These are phyloP conservation scores for Elongisporangium undulatum DNA, from an alignment of 352 stramenopile genomes.

Conservation along the genomic window DNA sequence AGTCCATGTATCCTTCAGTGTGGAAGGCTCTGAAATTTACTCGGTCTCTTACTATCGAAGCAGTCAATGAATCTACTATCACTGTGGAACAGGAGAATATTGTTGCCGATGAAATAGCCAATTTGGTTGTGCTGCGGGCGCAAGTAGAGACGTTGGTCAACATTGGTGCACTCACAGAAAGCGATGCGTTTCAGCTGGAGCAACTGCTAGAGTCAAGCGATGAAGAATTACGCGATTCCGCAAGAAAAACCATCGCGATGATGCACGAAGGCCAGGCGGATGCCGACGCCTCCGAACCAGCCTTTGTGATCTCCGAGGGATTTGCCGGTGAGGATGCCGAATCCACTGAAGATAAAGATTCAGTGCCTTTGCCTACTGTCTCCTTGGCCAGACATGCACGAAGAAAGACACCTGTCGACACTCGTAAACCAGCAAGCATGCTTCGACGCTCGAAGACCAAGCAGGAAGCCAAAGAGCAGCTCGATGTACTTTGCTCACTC, in stretches of 20 bases:
- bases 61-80: neutral
- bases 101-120: slow-evolving; percentile 2
- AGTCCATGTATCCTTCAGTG: slow-evolving; percentile 36
- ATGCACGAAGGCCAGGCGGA: slow-evolving; percentile 58
- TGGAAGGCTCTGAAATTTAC: slow-evolving; percentile 16
- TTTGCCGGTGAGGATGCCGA: slow-evolving; percentile 25
- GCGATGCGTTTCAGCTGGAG: slow-evolving; percentile 70
- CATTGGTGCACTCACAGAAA: slow-evolving; percentile 45
- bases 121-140: slow-evolving; percentile 45
- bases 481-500: slow-evolving; percentile 80
- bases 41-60: neutral
- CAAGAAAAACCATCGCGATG: slow-evolving; percentile 50
- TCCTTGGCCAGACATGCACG: slow-evolving; percentile 10
- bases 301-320: slow-evolving; percentile 27
- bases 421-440: slow-evolving; percentile 1
- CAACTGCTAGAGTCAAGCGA: slow-evolving; percentile 58
- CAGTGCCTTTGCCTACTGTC: slow-evolving; percentile 1
- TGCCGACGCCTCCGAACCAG: slow-evolving; percentile 8
- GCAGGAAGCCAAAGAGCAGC: slow-evolving; percentile 30
- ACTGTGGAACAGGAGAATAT: slow-evolving; percentile 8
- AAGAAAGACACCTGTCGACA: neutral
- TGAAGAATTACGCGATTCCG: slow-evolving; percentile 30
- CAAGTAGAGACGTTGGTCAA: slow-evolving; percentile 80
- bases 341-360: slow-evolving; percentile 19
- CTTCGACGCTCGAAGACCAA: slow-evolving; percentile 2